phyloP scores from a whole-genome alignment of 495 filamentous ascomycete species.

The Penicillium verhagenii region DNA sequence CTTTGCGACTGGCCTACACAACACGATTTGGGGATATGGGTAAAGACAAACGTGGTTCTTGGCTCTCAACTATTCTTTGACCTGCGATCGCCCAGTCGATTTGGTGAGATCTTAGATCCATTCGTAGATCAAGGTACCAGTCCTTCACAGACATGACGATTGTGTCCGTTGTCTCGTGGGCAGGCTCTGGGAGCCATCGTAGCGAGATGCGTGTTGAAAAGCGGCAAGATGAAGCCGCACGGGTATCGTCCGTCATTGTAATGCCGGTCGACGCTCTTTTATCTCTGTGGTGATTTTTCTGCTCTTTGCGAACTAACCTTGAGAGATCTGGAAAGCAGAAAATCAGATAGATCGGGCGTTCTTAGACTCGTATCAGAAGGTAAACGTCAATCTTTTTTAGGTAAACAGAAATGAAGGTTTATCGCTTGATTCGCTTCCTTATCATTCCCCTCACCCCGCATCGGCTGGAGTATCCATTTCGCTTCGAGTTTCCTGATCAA shows the following conservation, averaged over 20 bases:
- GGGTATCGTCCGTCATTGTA: background rate
- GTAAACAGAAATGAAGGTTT: constrained; percentile 9
- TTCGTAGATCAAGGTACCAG: constrained; percentile 46
- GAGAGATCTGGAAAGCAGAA: no score
- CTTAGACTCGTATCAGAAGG: background rate
- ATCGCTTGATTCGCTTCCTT: constrained; percentile 8
- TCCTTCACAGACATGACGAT: constrained; percentile 44
- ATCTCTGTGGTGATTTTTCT: background rate
- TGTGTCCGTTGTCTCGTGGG: constrained; percentile 44
- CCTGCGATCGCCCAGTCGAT: constrained; percentile 47
- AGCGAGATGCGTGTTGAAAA: constrained; percentile 44
- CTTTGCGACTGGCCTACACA: background rate
- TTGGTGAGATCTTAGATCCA: constrained; percentile 27
- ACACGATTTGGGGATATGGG: no score
- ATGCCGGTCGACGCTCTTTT: background rate
- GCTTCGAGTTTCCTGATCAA: background rate
- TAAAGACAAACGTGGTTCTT: constrained; percentile 26
- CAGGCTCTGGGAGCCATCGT: constrained; percentile 40
- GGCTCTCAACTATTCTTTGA: constrained; percentile 31
- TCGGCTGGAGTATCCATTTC: constrained; percentile 13
- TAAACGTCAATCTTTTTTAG: background rate
- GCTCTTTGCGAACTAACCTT: no score
- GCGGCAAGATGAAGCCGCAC: constrained; percentile 18
- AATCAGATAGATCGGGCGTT: background rate
- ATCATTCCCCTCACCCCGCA: constrained; percentile 29